Base-by-base conservation (phyloP, 2,329 filamentous ascomycete genomes). In the Verticillium nubilum region DNA sequence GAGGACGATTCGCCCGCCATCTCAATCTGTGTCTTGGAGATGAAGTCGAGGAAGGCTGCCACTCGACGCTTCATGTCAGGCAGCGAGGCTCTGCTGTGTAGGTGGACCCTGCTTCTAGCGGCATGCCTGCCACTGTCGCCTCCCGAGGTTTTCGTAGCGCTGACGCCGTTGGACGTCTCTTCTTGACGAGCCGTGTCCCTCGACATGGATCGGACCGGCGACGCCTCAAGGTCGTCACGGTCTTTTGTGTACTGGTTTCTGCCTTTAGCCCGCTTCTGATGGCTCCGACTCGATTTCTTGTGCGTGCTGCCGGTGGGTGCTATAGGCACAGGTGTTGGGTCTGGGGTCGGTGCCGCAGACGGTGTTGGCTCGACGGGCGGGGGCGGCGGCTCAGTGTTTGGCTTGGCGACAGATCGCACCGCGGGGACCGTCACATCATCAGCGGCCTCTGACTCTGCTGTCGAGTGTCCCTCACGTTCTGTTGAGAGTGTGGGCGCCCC, bases 61-160 rank as follows among this genome's bases (percentile, higher is more conserved):
- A 93, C 91, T 10, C 92, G 88, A 64, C 90, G 86, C 74, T 90
- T 91, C 86, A 96, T 92, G 69, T 97, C 92, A 61, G 88, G 88
- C 87, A 96, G 90, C 28, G 87, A 93, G 60, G 92, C 85, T 71
- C 90, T 92, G 65, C 83, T 86, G 64, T 80, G 80, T 56, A 79
- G 78, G 60, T 77, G 66, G 3, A 68, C 73, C 66, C 83, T 83
- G 31, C 77, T 75, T 67, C 84, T 86, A 60, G 78, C 77, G 66
- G 71, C 69, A 54, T 83, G 79, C 64, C 87, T 88, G 65, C 79
- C 74, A 54, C 85, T 80, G 53, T 75, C 70, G 29, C 74, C 23
- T 0, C 47, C 56, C 15, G 62, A 35, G 23, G 73, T 65, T 61
- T 71, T 82, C 59, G 67, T 68, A 61, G 78, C 71, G 19, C 65